Conservation (phyloP, 2,329 filamentous ascomycete genomes). For the Colletotrichum cordylinicola region DNA sequence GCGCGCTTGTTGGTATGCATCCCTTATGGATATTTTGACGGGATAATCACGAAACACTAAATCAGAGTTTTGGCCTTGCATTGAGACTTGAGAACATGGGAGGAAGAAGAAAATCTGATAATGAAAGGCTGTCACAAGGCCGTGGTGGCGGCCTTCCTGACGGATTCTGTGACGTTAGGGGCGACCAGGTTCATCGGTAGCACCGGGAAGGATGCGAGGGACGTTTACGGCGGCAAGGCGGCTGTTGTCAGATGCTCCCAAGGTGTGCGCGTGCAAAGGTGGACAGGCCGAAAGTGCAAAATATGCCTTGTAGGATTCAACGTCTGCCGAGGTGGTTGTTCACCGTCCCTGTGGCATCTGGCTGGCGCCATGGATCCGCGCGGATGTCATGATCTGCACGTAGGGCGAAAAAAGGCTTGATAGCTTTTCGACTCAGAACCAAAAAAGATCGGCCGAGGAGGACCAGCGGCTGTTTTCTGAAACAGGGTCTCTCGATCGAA, state of each 20-base stretch:
- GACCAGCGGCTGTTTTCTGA: background rate
- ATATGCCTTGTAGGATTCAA: constrained; percentile 16
- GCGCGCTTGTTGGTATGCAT: background rate
- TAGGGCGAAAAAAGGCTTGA: background rate
- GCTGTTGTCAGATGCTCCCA: background rate
- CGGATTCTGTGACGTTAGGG: background rate
- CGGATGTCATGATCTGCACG: constrained; percentile 11
- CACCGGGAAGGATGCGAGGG: background rate
- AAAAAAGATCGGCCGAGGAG: background rate
- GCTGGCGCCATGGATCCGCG: constrained; percentile 4
- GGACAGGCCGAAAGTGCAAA: background rate
- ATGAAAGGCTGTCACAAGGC: background rate
- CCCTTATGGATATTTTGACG: background rate
- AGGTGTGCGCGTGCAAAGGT: background rate
- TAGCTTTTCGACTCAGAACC: background rate
- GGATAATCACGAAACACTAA: background rate
- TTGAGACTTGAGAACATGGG: background rate
- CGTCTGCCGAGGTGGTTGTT: background rate
- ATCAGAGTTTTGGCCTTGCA: background rate
- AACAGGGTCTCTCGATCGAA: background rate
- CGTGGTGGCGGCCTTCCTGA: background rate
- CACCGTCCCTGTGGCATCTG: background rate
- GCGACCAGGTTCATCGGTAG: background rate
- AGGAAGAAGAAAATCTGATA: background rate
- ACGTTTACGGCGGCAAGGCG: constrained; percentile 4